phyloP scores from a whole-genome alignment of 1,284 basidiomycete genomes.

The Cystobasidiaceae sp. region DNA sequence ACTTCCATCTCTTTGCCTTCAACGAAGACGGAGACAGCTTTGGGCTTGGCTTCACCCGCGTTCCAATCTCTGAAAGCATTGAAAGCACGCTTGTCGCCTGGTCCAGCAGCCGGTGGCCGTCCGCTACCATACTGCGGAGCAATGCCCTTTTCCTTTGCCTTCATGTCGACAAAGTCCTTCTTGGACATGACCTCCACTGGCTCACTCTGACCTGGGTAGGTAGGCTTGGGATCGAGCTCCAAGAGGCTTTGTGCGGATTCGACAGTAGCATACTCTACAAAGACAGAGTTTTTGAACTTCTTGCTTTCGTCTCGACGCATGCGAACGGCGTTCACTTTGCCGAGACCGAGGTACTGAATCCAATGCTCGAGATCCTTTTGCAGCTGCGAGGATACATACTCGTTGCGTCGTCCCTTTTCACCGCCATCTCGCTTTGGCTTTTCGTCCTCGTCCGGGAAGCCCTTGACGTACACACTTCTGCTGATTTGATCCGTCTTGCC shows the following conservation, averaged over 20 bases:
- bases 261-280: slow-evolving; percentile 78
- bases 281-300: slow-evolving; percentile 73
- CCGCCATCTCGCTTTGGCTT: slow-evolving; percentile 26
- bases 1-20: slow-evolving; percentile 48
- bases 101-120: slow-evolving; percentile 49
- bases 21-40: slow-evolving; percentile 35
- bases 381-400: slow-evolving; percentile 50
- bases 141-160: slow-evolving; percentile 89
- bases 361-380: slow-evolving; percentile 76
- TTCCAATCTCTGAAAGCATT: slow-evolving; percentile 75
- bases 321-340: slow-evolving; percentile 75
- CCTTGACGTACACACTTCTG: slow-evolving; percentile 47
- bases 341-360: slow-evolving; percentile 64
- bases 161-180: slow-evolving; percentile 92
- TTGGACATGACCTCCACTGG: slow-evolving; percentile 83
- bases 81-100: slow-evolving; percentile 55
- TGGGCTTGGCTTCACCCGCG: slow-evolving; percentile 44
- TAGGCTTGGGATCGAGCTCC: slow-evolving; percentile 68
- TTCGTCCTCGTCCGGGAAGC: slow-evolving; percentile 39
- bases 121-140: slow-evolving; percentile 59
- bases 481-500: slow-evolving; percentile 43
- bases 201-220: slow-evolving; percentile 59
- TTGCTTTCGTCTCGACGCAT: slow-evolving; percentile 64
- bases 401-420: neutral
- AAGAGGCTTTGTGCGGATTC: slow-evolving; percentile 70